Base-by-base conservation (phyloP, 345 rosid species). In the Lepidium aucheri region DNA sequence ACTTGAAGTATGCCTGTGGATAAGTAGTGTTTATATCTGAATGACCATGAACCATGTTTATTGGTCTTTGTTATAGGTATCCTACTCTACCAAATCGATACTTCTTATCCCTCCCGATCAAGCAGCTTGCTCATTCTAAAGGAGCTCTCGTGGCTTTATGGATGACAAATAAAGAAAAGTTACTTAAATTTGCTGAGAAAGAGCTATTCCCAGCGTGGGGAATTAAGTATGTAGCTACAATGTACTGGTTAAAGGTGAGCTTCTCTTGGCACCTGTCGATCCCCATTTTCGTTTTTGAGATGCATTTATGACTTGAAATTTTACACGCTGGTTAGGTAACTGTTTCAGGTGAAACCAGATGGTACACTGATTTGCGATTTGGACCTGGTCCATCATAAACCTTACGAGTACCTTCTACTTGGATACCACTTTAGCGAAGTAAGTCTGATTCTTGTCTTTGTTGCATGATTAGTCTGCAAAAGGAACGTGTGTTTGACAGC, bases 81-180 rank as follows among this genome's bases (percentile, higher is more conserved):
- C 91, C 91, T 8, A 89, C 93, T 58, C 74, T 89, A 80, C 95
- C 95, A n/a, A 86, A 86, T 70, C 58, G 86, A 34, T 85, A 85
- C 73, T 87, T 89, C 68, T 81, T 89, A 60, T 84, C 95, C 39
- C 88, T 92, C 72, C 98, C 96, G 7, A 74, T 89, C 30, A 86
- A 81, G 73, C 78, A 86, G 76, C 90, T 87, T 63, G 76, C 83
- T 63, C 98, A 83, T 54, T 53, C 59, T 43, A 85, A 76, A 39
- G 98, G 98, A 52, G 88, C 95, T 34, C 86, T 92, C 26, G 88
- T 92, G 49, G 96, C 90, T 72, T 78, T 92, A 57, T 91, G 98
- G 98, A 86, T 87, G 70, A 92, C 98, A 12, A 89, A 89, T 60
- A 83, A 96, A 75, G 91, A 92, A 79, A 89, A 89, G 56, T 71